phyloP scores from a whole-genome alignment of 2,329 filamentous ascomycete genomes.

The Fusarium sterilihyphosum region DNA sequence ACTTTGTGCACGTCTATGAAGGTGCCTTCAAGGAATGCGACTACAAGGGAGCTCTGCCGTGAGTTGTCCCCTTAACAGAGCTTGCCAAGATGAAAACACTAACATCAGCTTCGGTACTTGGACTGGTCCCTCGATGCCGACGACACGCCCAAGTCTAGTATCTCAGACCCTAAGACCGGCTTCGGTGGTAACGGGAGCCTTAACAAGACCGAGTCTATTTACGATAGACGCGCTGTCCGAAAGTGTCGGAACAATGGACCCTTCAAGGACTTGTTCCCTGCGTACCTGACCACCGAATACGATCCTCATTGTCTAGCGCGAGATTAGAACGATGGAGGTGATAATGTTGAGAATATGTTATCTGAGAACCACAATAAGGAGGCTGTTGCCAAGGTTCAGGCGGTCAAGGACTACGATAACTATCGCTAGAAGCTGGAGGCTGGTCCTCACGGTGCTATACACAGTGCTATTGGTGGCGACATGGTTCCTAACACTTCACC shows the following conservation, averaged over 20 bases:
- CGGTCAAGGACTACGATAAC: not conserved
- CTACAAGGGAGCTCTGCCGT: not conserved
- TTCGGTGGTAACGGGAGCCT: not conserved
- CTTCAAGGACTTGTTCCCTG: not conserved
- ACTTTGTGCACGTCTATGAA: not conserved
- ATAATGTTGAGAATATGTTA: not conserved
- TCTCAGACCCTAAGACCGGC: not conserved
- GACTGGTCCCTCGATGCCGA: not conserved
- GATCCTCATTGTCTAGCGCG: not conserved
- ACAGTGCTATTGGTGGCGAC: not conserved
- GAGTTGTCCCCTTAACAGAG: not conserved
- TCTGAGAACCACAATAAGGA: not conserved
- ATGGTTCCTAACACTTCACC: not conserved
- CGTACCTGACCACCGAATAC: not conserved
- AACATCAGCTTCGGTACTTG: accelerated
- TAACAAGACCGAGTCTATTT: not conserved
- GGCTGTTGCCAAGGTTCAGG: not conserved
- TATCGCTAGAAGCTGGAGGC: not conserved
- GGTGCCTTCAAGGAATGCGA: not conserved
- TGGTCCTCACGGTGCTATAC: not conserved
- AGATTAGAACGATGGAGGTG: not conserved
- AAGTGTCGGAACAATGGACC: not conserved
- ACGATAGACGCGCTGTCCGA: not conserved
- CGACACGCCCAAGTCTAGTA: not conserved
- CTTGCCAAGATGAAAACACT: not conserved